These are phyloP conservation scores for Talaromyces amestolkiae DNA, from an alignment of 2,329 filamentous ascomycete genomes.

Conservation along the genomic window DNA sequence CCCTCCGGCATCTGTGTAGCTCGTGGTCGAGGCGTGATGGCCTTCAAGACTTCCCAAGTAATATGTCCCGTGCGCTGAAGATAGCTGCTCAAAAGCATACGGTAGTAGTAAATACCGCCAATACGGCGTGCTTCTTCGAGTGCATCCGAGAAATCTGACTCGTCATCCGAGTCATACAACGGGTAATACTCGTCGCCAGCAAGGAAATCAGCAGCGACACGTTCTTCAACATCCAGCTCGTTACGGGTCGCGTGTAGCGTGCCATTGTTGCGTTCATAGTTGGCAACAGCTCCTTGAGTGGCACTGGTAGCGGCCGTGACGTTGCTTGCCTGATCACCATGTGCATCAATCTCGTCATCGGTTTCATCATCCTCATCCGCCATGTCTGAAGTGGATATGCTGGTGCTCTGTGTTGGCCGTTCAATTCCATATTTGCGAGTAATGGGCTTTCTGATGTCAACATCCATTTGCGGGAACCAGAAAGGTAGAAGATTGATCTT, in stretches of 20 bases:
- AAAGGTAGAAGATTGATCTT: constrained; percentile 88
- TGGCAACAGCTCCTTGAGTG: constrained; percentile 1
- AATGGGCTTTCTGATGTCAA: constrained; percentile 91
- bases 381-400: constrained; percentile 73
- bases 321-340: neutral
- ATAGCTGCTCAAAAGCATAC: constrained; percentile 56
- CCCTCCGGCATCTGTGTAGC: constrained; percentile 40
- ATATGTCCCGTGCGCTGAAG: constrained; percentile 49
- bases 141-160: constrained; percentile 70
- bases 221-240: constrained; percentile 74
- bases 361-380: constrained; percentile 70
- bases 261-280: constrained; percentile 36
- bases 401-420: constrained; percentile 70
- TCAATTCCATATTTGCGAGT: constrained; percentile 89
- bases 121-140: constrained; percentile 74
- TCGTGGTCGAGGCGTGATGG: constrained; percentile 55
- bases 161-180: constrained; percentile 87
- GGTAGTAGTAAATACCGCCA: constrained; percentile 74
- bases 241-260: constrained; percentile 49
- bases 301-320: constrained; percentile 11
- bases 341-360: constrained; percentile 57
- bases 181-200: constrained; percentile 69
- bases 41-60: constrained; percentile 47
- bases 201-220: constrained; percentile 63
- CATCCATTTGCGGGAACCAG: constrained; percentile 98